Percentiles rank a stretch among this genome's conserved stretches.
These are phyloP conservation scores for Rhizophagus clarus DNA, from an alignment of 192 early-diverging fungal species.

Conservation along the genomic window DNA sequence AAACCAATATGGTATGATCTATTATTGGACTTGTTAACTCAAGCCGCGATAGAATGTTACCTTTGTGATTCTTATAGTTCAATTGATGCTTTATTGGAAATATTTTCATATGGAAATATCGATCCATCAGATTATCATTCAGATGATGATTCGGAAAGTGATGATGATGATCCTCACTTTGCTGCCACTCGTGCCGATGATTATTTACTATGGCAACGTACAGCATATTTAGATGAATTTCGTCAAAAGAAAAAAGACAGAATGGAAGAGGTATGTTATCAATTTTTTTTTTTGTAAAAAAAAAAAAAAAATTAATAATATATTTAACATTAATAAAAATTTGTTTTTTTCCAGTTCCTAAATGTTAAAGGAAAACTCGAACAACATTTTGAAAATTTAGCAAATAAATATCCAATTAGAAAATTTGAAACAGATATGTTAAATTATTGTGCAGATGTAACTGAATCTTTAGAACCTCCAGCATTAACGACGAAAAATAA, in stretches of 20 bases:
- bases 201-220: slow-evolving; percentile 21
- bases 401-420: background rate
- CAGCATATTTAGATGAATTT: slow-evolving; percentile 5
- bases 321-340: no score
- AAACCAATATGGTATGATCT: background rate
- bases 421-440: slow-evolving; percentile 5
- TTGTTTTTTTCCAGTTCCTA: background rate
- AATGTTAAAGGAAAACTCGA: slow-evolving; percentile 23
- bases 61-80: slow-evolving; percentile 18
- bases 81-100: slow-evolving; percentile 15
- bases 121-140: slow-evolving; percentile 23
- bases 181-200: slow-evolving; percentile 7
- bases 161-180: slow-evolving; percentile 5
- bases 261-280: slow-evolving; percentile 5
- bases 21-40: slow-evolving; percentile 12
- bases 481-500: background rate
- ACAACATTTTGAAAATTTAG: slow-evolving; percentile 8
- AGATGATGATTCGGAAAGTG: slow-evolving; percentile 14
- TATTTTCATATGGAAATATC: slow-evolving; percentile 9
- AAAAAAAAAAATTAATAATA: no score
- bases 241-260: slow-evolving; percentile 11
- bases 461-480: background rate
- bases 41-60: slow-evolving; percentile 13
- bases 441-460: background rate
- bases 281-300: background rate